Evolutionary conservation across 1,284 basidiomycete genomes (phyloP), one percentile per base, ranked within the genome.

Genomic region (Sphagnurus paluster): DNA sequence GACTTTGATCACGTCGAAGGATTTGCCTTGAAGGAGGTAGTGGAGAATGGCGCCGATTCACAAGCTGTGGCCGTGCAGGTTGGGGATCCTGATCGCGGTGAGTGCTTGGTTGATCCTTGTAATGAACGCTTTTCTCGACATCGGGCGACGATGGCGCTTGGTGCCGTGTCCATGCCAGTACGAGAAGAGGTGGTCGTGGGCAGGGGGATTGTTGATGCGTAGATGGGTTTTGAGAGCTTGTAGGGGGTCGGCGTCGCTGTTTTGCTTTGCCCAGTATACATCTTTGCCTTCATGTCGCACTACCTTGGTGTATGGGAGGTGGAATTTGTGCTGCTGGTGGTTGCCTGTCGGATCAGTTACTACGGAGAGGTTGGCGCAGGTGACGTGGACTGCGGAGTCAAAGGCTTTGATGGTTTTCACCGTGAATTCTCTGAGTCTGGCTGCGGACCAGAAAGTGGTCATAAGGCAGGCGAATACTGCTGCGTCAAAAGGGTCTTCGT

Each of bases 391-490:
- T 0, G 7, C 13, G 0, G 60, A 54, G 20, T 65, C 35, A 39
- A 71, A 74, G 2, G 35, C 42, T 0, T 52, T 45, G 0, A 68
- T 51, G 1, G 19, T 54, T 0, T 44, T 56, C 0, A 72, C 57
- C 0, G 66, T 69, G 36, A 74, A 61, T 41, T 75, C 70, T 0
- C 68, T 68, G 0, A 66, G 13, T 0, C 66, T 44, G 0, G 66
- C 60, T 0, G 58, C 48, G 0, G 53, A 46, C 17, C 56, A 74
- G 53, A 74, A 72, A 8, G 49, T 44, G 0, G 63, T 61, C 0
- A 64, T 67, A 0, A 67, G 54, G 37, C 68, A 72, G 0, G 64
- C 58, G 24, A 46, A 64, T 0, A 66, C 54, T 0, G 70, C 66
- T 0, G 62, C 58, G 26, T 73, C 60, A 0, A 70, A 45, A 0